Evolutionary conservation across 1,139 yeast genomes (phyloP).

Genomic region (Candida dubliniensis): DNA sequence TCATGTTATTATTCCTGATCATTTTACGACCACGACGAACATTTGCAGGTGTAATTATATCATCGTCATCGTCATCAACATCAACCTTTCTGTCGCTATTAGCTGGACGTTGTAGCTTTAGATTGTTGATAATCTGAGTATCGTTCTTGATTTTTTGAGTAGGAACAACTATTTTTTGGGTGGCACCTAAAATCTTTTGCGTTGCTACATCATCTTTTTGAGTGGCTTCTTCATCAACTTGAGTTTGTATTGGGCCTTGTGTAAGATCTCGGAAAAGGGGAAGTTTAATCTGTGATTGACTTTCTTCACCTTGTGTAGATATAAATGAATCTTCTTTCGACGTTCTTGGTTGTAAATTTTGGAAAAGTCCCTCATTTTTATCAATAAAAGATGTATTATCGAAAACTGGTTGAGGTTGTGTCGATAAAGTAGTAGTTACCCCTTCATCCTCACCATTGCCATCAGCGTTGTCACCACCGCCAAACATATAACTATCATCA

Average conservation of each 20-base stretch:
- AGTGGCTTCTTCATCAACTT: slow-evolving; percentile 16
- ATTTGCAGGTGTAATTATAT: slow-evolving; percentile 28
- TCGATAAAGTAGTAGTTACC: neutral
- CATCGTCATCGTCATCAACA: slow-evolving; percentile 23
- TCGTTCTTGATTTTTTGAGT: neutral
- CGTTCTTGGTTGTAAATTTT: slow-evolving; percentile 32
- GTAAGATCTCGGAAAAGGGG: slow-evolving; percentile 18
- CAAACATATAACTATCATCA: slow-evolving; percentile 42
- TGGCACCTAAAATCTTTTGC: slow-evolving; percentile 12
- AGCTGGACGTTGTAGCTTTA: neutral
- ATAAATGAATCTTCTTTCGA: slow-evolving; percentile 7
- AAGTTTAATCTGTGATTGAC: neutral
- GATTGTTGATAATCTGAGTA: neutral
- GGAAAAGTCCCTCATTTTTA: slow-evolving; percentile 22
- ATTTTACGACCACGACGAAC: slow-evolving; percentile 26
- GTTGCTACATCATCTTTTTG: slow-evolving; percentile 11
- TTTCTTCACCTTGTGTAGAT: slow-evolving; percentile 7
- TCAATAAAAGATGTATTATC: neutral
- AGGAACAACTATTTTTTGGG: slow-evolving; percentile 7
- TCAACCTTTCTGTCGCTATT: neutral
- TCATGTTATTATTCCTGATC: slow-evolving; percentile 20
- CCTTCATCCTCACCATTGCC: slow-evolving; percentile 8
- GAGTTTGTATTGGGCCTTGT: slow-evolving; percentile 15
- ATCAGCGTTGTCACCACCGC: slow-evolving; percentile 17
- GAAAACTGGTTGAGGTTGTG: neutral